These are phyloP conservation scores for Hyaloperonospora arabidopsidis DNA, from an alignment of 352 stramenopile species.

Conservation along the genomic window DNA sequence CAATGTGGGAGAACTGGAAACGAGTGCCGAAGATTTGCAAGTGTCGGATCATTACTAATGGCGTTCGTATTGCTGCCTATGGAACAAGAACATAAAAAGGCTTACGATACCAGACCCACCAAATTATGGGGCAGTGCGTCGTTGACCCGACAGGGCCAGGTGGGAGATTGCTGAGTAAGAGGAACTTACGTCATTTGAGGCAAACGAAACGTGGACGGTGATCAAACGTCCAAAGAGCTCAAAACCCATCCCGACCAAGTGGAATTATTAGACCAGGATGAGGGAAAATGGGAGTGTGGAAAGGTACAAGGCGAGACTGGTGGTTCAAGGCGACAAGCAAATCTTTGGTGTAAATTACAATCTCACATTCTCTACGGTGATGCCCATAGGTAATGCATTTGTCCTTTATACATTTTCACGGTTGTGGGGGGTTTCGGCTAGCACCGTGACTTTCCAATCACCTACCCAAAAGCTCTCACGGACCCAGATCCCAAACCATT, in stretches of 20 bases:
- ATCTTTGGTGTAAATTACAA: neutral
- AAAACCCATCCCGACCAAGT: neutral
- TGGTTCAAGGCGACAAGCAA: neutral
- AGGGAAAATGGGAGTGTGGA: neutral
- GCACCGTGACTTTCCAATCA: too few species aligned
- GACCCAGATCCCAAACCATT: too few species aligned
- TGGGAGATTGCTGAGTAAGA: neutral
- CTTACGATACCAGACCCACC: neutral
- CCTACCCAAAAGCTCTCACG: too few species aligned
- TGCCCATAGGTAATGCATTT: neutral
- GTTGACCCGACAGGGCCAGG: neutral
- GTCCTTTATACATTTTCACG: too few species aligned
- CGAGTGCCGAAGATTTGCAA: neutral
- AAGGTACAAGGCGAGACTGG: neutral
- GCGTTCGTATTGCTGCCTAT: neutral
- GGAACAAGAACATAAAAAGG: neutral
- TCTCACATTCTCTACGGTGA: conserved; percentile 1
- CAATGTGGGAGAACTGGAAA: neutral
- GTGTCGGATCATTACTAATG: neutral
- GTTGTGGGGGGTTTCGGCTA: too few species aligned
- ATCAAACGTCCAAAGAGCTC: neutral
- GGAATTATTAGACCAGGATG: neutral
- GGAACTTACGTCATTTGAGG: neutral
- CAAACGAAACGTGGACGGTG: neutral
- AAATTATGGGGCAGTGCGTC: neutral